Base-by-base conservation (phyloP, 2,329 filamentous ascomycete species). In the Arthrobotrys conoides region DNA sequence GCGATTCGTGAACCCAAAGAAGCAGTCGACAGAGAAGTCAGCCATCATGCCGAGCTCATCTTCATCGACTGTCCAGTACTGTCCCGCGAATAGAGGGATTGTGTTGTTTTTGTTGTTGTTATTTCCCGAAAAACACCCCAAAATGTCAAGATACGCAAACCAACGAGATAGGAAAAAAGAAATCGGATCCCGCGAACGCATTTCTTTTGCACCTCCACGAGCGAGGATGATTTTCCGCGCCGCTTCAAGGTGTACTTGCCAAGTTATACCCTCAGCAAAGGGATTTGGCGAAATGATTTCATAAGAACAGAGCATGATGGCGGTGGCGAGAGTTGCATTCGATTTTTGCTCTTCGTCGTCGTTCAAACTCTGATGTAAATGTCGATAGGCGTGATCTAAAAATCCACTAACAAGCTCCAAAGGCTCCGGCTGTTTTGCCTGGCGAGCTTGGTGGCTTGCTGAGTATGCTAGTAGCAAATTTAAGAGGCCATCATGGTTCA, bases 241-340 rank as follows among this genome's bases (percentile, higher is more conserved):
- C 67, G 93, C 89, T 71, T 89, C 89, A 0, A 96, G 87, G 83
- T 96, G 93, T 65, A 88, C 89, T 83, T 94, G 92, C 93, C 93
- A 96, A 0, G 92, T 82, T 67, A 95, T 92, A 0, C 89, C 87
- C n/a, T 93, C 90, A 68, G 92, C 92, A 82, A 96, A 95, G 0
- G 92, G 91, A 71, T 91, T 91, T 0, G 93, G 93, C 0, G 91
- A 93, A 63, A 96, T 91, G 71, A 96, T 95, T 82, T 96, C 92
- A 20, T 96, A 86, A 0, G 92, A 94, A 0, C 92, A 89, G 55
- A 96, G 88, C 91, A 96, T 94, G 80, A 96, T 94, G 6, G 93
- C 91, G 0, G 92, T 93, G 0, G 93, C 92, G 1, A 96, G 87
- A 69, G 91, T 92, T 16, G 89, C 89, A 81, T 93, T 90, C 0